Evolutionary conservation across 148 eudicot species (phyloP), one percentile per base, ranked within the genome.

Genomic region (Amaranthus palmeri): DNA sequence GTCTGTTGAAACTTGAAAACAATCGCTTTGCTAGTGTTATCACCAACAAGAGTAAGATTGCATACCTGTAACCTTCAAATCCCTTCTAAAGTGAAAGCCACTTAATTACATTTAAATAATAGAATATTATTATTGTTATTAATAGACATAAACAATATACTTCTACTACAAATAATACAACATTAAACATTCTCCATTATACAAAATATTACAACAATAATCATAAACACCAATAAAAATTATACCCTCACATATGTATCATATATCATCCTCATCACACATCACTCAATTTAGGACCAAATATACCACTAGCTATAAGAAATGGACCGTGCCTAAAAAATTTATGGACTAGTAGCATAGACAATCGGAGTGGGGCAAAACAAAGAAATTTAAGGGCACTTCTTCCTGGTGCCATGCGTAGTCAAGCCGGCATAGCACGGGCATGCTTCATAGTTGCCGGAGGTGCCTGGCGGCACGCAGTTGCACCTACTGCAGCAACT

Each of bases 381-480:
- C 8, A 41, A 55, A 6, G 4, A 0, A 41, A 4, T 3, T 47
- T 70, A 81, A 55, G 83, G 83, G 71, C 83, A 81, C 58, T 81
- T 81, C 60, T 45, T 78, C 7, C 3, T 7, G 18, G 52, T 60
- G 62, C 74, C 72, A 17, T 74, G 78, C 58, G 83, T 81, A 49
- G 81, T 77, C 72, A 77, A 59, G 71, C 10, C 46, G 25, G 59
- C 83, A 17, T 81, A 81, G 55, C 83, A 81, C 64, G 78, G 75
- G 44, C 83, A 81, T 6, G 72, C 72, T 10, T 77, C 65, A 45
- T 77, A 69, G 74, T 81, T 81, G 67, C 78, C 81, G 8, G 56
- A 73, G 10, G 83, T 81, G 43, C 83, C 83, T 7, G 80, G 83
- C 12, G 83, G 83, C 17, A 81, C 83, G 51, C 83, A 81, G 25